A percentile compares a stretch with the other conserved stretches of the same genome.
These are phyloP conservation scores for Saccharomycopsis microspora DNA, from an alignment of 805 yeast species.

Conservation along the genomic window DNA sequence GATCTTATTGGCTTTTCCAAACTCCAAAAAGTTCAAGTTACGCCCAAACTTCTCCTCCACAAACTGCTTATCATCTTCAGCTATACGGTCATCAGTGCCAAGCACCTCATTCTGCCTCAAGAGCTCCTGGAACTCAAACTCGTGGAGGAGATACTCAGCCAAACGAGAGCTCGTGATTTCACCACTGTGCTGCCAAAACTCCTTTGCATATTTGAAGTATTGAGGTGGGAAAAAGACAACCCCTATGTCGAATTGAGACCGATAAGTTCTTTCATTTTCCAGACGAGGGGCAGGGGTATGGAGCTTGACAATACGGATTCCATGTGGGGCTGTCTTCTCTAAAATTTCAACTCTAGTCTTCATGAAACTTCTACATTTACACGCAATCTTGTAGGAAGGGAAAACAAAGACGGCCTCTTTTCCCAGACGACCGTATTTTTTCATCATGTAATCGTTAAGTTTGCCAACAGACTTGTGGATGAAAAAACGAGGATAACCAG, in stretches of 20 bases:
- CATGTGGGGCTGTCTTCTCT: conserved; percentile 26
- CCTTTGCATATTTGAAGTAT: conserved; percentile 55
- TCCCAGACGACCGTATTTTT: conserved; percentile 67
- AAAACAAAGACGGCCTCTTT: conserved; percentile 66
- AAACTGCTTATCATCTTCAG: conserved; percentile 48
- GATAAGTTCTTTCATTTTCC: conserved; percentile 45
- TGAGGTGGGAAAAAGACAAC: conserved; percentile 65
- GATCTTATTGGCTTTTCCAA: conserved; percentile 64
- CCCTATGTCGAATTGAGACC: conserved; percentile 59
- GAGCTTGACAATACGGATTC: conserved; percentile 58
- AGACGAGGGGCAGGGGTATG: conserved; percentile 56
- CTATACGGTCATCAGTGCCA: conserved; percentile 16
- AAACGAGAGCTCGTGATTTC: conserved; percentile 89
- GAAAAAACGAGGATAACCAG: conserved; percentile 86
- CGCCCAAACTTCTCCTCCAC: conserved; percentile 90
- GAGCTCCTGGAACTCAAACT: conserved; percentile 30
- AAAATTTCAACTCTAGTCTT: conserved; percentile 3
- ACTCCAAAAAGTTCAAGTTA: conserved; percentile 67
- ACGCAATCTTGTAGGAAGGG: conserved; percentile 70
- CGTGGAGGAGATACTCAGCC: conserved; percentile 74
- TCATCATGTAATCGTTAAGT: conserved; percentile 40
- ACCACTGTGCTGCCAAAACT: conserved; percentile 96
- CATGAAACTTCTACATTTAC: conserved; percentile 75
- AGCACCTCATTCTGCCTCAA: conserved; percentile 16
- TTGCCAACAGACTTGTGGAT: conserved; percentile 53